Evolutionary conservation across 306 rosid genomes (phyloP).

Genomic region (Rosa chinensis): DNA sequence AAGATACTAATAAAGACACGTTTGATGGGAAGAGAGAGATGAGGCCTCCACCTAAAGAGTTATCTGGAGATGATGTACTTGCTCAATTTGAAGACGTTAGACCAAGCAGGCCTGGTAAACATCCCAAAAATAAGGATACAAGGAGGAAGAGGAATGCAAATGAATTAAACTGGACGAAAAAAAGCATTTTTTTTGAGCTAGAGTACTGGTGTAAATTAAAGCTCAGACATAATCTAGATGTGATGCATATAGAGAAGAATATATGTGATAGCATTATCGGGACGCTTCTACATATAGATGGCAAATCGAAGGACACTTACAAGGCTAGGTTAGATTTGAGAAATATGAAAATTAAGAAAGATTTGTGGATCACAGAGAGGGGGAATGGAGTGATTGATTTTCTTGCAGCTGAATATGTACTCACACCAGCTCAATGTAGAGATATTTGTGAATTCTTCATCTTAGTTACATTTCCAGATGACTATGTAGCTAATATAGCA

Average conservation of each 20-base stretch:
- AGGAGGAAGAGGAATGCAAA: background rate
- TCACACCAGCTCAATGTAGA: background rate
- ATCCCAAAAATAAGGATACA: background rate
- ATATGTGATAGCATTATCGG: background rate
- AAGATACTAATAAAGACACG: too few species aligned
- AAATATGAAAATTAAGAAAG: background rate
- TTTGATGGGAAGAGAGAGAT: background rate
- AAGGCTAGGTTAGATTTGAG: background rate
- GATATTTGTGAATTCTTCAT: background rate
- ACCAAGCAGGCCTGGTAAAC: background rate
- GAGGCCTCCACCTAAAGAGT: background rate
- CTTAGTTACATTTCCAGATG: background rate
- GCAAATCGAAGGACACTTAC: background rate
- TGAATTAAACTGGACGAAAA: background rate
- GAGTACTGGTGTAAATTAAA: background rate
- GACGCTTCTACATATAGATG: background rate
- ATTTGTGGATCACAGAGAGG: background rate
- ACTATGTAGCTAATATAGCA: background rate
- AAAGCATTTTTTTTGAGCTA: background rate
- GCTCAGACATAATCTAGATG: background rate
- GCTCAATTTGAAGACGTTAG: background rate
- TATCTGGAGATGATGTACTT: background rate
- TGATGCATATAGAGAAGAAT: conserved; percentile 1
- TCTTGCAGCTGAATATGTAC: background rate
- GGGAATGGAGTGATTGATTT: background rate